These are phyloP conservation scores for Serendipita sp. DNA, from an alignment of 768 basidiomycete species.

Conservation along the genomic window DNA sequence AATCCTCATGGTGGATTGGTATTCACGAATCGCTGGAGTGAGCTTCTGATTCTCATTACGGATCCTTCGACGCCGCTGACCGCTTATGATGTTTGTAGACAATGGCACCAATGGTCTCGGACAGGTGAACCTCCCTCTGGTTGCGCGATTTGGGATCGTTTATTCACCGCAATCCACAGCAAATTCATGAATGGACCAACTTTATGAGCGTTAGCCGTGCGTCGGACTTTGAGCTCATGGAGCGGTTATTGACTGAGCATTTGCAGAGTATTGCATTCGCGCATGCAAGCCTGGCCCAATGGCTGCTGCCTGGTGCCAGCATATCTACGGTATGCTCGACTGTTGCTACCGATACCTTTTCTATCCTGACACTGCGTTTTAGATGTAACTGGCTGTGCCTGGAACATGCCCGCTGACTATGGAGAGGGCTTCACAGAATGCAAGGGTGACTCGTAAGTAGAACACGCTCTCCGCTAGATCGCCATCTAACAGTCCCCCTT, in stretches of 20 bases:
- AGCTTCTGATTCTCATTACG: slow-evolving; percentile 12
- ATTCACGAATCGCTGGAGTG: slow-evolving; percentile 20
- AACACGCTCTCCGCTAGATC: background rate
- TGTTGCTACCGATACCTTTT: slow-evolving; percentile 28
- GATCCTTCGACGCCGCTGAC: slow-evolving; percentile 15
- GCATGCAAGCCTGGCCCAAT: slow-evolving; percentile 22
- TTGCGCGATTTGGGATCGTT: background rate
- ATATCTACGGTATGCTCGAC: slow-evolving; percentile 36
- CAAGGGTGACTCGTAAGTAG: background rate
- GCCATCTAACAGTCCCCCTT: background rate
- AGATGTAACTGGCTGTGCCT: slow-evolving; percentile 16
- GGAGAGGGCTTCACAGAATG: background rate
- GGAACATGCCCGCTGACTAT: slow-evolving; percentile 10
- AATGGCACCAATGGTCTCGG: background rate
- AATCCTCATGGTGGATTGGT: slow-evolving; percentile 24
- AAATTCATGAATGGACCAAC: slow-evolving; percentile 11
- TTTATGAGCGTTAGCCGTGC: slow-evolving; percentile 13
- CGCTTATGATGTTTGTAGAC: slow-evolving; percentile 13
- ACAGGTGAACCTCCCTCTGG: background rate
- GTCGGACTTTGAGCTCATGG: background rate
- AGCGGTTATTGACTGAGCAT: background rate
- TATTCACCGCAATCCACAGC: background rate
- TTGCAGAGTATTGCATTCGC: slow-evolving; percentile 20
- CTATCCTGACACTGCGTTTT: background rate
- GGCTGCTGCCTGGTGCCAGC: slow-evolving; percentile 42